Evolutionary conservation across 164 flowering plant species (phyloP), one percentile per base, ranked within the genome.

Genomic region (Stephania japonica): DNA sequence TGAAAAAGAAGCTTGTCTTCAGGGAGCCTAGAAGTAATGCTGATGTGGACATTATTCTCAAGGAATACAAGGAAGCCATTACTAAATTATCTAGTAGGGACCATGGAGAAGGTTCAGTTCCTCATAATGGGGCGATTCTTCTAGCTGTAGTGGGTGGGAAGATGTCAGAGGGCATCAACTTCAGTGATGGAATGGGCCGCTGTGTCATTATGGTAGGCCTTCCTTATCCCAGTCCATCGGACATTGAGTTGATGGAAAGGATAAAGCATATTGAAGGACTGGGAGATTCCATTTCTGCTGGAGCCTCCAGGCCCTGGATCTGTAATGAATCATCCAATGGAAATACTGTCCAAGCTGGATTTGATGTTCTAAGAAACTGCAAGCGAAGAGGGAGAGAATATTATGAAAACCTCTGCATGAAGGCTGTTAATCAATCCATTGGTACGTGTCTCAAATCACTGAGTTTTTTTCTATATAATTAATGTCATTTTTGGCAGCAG

Each of bases 401-500:
- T 76, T 93, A 96, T 78, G 99, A 93, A 83, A 93, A 93, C 79
- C 90, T 96, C 63, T 93, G 97, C 88, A 92, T 93, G 97, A 96
- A 96, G 80, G 98, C 99, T 61, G 97, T 96, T 49, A 96, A 96
- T 82, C 99, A 96, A 80, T 93, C 97, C 21, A 88, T 93, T 62
- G 99, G 98, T 91, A 72, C 14, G 94, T 81, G 19, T 74, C 71
- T 42, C 25, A 47, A 66, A 69, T 70, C 42, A 42, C 32, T 18
- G 14, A 42, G 21, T 63, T 23, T 62, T 16, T 56, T 27, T 10
- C 18, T 42, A 26, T 10, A 44, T 13, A 47, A 16, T 32, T 68
- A 21, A 42, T 44, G 13, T 56, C 44, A 12, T 44, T 12, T 42
- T 62, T 4, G 25, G n/a, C 1, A 16, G 23, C 63, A 56, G 23